Evolutionary conservation across 202 grass and related monocot species (phyloP).

Genomic region (Dendrocalamus latiflorus): DNA sequence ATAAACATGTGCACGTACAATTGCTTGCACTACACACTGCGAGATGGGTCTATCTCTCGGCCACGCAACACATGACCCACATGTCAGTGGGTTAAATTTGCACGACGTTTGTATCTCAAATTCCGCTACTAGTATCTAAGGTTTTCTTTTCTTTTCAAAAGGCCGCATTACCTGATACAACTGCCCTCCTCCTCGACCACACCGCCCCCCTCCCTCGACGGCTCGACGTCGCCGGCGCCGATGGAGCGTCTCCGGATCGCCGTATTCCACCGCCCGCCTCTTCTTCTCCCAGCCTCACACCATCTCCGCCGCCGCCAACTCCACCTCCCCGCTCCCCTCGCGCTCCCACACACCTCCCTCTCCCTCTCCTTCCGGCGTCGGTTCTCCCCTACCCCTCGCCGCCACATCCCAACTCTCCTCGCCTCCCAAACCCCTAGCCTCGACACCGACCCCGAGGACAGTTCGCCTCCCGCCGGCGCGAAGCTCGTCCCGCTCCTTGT

Average conservation of each 20-base stretch:
- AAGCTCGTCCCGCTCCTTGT: slow-evolving; percentile 60
- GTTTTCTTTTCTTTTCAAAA: not conserved
- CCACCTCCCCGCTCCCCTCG: not conserved
- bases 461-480: not conserved
- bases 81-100: not conserved
- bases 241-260: slow-evolving; percentile 55
- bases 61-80: no score
- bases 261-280: slow-evolving; percentile 37
- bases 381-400: slow-evolving; percentile 5
- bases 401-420: slow-evolving; percentile 16
- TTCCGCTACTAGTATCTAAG: slow-evolving; percentile 16
- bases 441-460: not conserved
- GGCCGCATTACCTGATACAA: not conserved
- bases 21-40: no score
- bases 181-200: slow-evolving; percentile 1
- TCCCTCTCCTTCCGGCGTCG: not conserved
- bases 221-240: not conserved
- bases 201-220: slow-evolving; percentile 1
- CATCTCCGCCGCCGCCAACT: slow-evolving; percentile 12
- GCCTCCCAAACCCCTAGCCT: slow-evolving; percentile 19
- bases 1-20: not conserved
- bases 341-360: not conserved
- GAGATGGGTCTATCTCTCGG: not conserved
- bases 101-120: not conserved
- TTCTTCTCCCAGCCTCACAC: not conserved